phyloP scores from a whole-genome alignment of 2,329 filamentous ascomycete genomes.

The Coleophoma cylindrospora region DNA sequence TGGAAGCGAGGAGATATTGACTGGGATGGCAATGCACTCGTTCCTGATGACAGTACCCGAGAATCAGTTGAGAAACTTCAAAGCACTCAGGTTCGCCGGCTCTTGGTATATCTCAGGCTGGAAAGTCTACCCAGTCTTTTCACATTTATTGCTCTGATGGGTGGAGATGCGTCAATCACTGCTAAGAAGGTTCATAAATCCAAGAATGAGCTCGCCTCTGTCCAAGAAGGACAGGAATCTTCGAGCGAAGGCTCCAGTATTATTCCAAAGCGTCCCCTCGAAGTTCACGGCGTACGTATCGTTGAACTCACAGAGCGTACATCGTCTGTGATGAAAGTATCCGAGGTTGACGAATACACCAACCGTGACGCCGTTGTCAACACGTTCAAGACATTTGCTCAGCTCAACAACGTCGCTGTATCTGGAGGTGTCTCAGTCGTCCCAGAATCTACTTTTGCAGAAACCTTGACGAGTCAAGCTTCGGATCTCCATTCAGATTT shows the following conservation, averaged over 20 bases:
- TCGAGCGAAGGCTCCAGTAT: constrained; percentile 17
- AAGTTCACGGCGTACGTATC: constrained; percentile 71
- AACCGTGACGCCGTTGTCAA: constrained; percentile 81
- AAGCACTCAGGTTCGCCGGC: constrained; percentile 48
- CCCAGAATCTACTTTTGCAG: constrained; percentile 72
- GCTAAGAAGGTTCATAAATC: constrained; percentile 27
- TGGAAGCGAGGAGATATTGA: constrained; percentile 87
- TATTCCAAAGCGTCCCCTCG: constrained; percentile 12
- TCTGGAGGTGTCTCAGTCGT: constrained; percentile 78
- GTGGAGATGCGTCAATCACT: constrained; percentile 38
- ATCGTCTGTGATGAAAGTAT: constrained; percentile 92
- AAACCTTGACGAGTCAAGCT: constrained; percentile 67
- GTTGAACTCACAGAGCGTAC: constrained; percentile 86
- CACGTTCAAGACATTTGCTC: constrained; percentile 83
- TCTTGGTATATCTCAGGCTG: constrained; percentile 78
- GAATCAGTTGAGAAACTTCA: constrained; percentile 42
- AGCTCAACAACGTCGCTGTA: constrained; percentile 76
- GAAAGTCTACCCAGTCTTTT: constrained; percentile 81
- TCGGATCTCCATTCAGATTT: constrained; percentile 67
- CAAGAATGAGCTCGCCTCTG: constrained; percentile 24
- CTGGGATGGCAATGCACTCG: constrained; percentile 62
- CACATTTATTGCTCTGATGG: constrained; percentile 75
- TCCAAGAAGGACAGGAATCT: constrained; percentile 16
- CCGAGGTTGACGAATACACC: constrained; percentile 70
- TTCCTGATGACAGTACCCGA: constrained; percentile 27